Conservation (phyloP, 192 early-diverging fungal genomes). For the Backusella tarrabulga region DNA sequence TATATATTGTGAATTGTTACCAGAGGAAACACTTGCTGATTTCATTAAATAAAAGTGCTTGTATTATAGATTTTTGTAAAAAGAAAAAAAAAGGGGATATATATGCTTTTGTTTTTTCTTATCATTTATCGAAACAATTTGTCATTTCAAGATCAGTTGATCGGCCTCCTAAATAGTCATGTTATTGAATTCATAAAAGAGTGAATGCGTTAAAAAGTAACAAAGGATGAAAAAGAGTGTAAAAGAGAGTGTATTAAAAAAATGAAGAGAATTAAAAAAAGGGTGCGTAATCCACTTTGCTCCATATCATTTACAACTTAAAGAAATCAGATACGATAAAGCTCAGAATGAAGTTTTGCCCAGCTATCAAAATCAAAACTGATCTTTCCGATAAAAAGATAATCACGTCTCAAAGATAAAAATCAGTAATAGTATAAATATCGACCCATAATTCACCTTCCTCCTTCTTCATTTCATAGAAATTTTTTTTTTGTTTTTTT, state of each 20-base stretch:
- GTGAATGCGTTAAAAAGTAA: not conserved
- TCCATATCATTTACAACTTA: not conserved
- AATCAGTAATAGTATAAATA: not conserved
- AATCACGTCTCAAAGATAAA: not conserved
- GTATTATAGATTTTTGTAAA: too few species aligned
- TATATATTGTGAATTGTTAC: conserved; percentile 5
- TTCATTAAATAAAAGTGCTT: conserved; percentile 5
- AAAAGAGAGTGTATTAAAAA: not conserved
- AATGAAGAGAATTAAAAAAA: not conserved
- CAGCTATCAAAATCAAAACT: not conserved
- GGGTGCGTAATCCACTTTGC: too few species aligned
- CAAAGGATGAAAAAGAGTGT: not conserved
- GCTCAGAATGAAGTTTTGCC: not conserved
- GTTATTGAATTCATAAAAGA: not conserved
- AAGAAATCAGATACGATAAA: not conserved
- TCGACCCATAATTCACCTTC: not conserved
- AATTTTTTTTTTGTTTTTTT: not conserved
- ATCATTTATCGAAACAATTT: not conserved
- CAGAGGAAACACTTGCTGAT: conserved; percentile 3
- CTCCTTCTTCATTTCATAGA: not conserved
- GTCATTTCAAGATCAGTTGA: not conserved
- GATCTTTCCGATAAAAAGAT: not conserved
- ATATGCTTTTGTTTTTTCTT: not conserved
- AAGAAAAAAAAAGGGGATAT: too few species aligned
- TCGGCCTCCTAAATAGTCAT: not conserved